A percentile compares a stretch with the other conserved stretches of the same genome.
Conservation (phyloP, 805 yeast genomes). For the Cyberlindnera sargentensis region DNA sequence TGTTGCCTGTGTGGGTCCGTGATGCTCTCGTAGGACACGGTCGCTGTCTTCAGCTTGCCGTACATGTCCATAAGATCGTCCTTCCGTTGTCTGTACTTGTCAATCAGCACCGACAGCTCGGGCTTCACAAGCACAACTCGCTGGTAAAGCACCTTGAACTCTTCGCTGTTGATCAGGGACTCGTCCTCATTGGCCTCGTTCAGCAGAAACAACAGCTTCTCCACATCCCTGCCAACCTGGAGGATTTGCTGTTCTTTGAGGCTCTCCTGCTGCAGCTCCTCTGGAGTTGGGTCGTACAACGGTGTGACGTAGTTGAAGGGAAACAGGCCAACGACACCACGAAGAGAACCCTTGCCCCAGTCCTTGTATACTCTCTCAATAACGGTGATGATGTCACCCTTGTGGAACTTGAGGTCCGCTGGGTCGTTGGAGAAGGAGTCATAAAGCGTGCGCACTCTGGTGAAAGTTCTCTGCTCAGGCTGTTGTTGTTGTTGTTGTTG, state of each 20-base stretch:
- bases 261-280: conserved; percentile 46
- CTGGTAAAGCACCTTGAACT: conserved; percentile 68
- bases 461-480: conserved; percentile 28
- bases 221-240: conserved; percentile 53
- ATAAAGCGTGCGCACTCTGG: conserved; percentile 78
- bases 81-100: conserved; percentile 66
- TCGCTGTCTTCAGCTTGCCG: conserved; percentile 62
- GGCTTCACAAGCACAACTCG: conserved; percentile 68
- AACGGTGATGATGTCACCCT: conserved; percentile 84
- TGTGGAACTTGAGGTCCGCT: conserved; percentile 80
- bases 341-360: conserved; percentile 91
- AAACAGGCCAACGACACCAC: conserved; percentile 79
- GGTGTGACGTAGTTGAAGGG: conserved; percentile 90
- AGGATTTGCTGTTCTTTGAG: conserved; percentile 48
- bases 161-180: conserved; percentile 45
- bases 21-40: conserved; percentile 59
- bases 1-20: conserved; percentile 39
- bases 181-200: conserved; percentile 24
- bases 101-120: conserved; percentile 65
- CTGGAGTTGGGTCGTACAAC: conserved; percentile 54
- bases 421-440: conserved; percentile 73
- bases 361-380: conserved; percentile 84
- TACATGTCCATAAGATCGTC: conserved; percentile 72
- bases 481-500: conserved; percentile 12
- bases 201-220: conserved; percentile 55